Evolutionary conservation across 345 rosid species (phyloP).

Genomic region (Carallia pectinifolia): DNA sequence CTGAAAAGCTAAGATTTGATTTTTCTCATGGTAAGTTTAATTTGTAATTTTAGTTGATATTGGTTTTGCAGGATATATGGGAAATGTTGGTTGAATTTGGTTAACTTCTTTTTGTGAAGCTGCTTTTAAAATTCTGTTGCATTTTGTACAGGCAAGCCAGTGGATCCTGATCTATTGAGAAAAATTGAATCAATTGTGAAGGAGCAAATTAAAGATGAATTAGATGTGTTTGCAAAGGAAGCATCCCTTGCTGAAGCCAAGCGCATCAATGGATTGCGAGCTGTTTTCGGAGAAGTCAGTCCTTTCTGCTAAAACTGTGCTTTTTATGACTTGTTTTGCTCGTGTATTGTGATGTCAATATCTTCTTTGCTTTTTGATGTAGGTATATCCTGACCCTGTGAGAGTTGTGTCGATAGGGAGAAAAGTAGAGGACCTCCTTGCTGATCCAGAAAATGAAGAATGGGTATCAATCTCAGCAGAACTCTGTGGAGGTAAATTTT

Average conservation of each 20-base stretch:
- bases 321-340: background rate
- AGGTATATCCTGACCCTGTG: conserved; percentile 96
- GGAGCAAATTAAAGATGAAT: conserved; percentile 77
- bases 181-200: conserved; percentile 84
- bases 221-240: conserved; percentile 82
- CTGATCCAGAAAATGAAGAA: conserved; percentile 76
- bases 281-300: conserved; percentile 97
- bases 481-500: conserved; percentile 81
- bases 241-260: conserved; percentile 73
- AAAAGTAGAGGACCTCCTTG: conserved; percentile 73
- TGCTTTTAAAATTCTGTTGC: conserved; percentile 10
- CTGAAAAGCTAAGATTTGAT: conserved; percentile 93
- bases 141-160: conserved; percentile 65
- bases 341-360: background rate
- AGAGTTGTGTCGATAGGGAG: conserved; percentile 88
- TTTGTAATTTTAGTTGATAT: background rate
- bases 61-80: background rate
- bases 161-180: conserved; percentile 72
- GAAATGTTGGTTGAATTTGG: background rate
- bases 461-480: conserved; percentile 75
- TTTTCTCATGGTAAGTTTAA: conserved; percentile 82
- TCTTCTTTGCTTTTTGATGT: conserved; percentile 16
- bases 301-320: background rate
- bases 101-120: background rate
- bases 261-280: conserved; percentile 74